Evolutionary conservation across 208 protist species (phyloP).

Genomic region (Lotmaria passim): DNA sequence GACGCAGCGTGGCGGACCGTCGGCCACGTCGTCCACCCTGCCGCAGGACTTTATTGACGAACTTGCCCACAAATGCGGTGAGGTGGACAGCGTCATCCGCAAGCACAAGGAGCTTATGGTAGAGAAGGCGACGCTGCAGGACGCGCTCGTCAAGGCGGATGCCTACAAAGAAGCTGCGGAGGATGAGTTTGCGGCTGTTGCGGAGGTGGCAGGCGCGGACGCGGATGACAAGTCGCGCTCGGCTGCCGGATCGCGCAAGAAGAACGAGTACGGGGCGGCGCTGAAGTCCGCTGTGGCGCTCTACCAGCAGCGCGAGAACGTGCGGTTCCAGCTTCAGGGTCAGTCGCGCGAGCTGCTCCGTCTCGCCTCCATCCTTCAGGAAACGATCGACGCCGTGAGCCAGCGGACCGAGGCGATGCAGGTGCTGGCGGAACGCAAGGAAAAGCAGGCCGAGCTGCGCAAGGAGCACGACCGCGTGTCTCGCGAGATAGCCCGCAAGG

Average conservation of each 20-base stretch:
- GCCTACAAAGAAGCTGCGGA: conserved; percentile 32
- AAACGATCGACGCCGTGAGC: conserved; percentile 53
- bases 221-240: conserved; percentile 34
- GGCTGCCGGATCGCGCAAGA: conserved; percentile 27
- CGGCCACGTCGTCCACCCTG: conserved; percentile 19
- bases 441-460: conserved; percentile 48
- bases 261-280: conserved; percentile 40
- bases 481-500: conserved; percentile 47
- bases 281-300: conserved; percentile 30
- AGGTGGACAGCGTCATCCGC: conserved; percentile 37
- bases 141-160: conserved; percentile 24
- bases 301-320: conserved; percentile 53
- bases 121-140: conserved; percentile 44
- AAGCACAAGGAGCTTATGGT: conserved; percentile 35
- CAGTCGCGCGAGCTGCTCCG: conserved; percentile 57
- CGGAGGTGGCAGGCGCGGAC: conserved; percentile 41
- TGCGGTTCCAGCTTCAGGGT: conserved; percentile 43
- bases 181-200: conserved; percentile 37
- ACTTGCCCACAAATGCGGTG: conserved; percentile 53
- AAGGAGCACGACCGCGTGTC: conserved; percentile 38
- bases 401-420: conserved; percentile 53
- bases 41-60: conserved; percentile 67
- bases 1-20: conserved; percentile 10
- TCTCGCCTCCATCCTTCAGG: conserved; percentile 48
- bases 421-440: conserved; percentile 63